Evolutionary conservation across 306 rosid genomes (phyloP), one percentile per base, ranked within the genome.

Genomic region (Astragalus glycyphyllos): DNA sequence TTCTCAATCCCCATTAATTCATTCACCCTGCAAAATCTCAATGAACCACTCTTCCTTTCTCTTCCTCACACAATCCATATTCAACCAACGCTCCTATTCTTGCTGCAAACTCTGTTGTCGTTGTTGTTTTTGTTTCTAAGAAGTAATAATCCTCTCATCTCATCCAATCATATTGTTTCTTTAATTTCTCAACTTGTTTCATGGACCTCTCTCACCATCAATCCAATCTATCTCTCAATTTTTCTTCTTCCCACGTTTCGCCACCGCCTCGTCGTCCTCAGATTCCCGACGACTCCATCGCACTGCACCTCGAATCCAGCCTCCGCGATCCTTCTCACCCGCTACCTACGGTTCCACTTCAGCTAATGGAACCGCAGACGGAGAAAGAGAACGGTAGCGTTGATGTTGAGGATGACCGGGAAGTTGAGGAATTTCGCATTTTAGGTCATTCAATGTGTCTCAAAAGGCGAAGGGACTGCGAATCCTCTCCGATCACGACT

Each of bases 381-480:
- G 47, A 62, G 51, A 62, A 50, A 9, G 79, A 75, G 3, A 75
- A 65, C 3, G 68, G 44, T 0, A 58, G 7, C 8, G 2, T 35
- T 5, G 78, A 68, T 2, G 58, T 56, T 0, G 86, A 71, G 2
- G 88, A 87, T 0, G 95, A 87, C 58, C 65, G 71, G 32, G 94
- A 87, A n/a, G 88, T 88, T 0, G 91, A 89, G 41, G 97, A 92
- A 77, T 85, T 92, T 77, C 90, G 89, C 44, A 88, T 92, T 68
- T 72, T 92, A 56, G 98, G 98, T 7, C 98, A 92, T 67, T 81
- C 96, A 14, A 85, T 92, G 97, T 92, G 96, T 64, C 57, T 92
- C 61, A 92, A 92, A 76, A 85, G 98, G 60, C 83, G 87, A 31
- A 73, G 90, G 34, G 95, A 89, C 60, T 57, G 78, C 31, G 98